These are phyloP conservation scores for Aspergillus quadricinctus DNA, from an alignment of 2,329 filamentous ascomycete genomes.

Conservation along the genomic window DNA sequence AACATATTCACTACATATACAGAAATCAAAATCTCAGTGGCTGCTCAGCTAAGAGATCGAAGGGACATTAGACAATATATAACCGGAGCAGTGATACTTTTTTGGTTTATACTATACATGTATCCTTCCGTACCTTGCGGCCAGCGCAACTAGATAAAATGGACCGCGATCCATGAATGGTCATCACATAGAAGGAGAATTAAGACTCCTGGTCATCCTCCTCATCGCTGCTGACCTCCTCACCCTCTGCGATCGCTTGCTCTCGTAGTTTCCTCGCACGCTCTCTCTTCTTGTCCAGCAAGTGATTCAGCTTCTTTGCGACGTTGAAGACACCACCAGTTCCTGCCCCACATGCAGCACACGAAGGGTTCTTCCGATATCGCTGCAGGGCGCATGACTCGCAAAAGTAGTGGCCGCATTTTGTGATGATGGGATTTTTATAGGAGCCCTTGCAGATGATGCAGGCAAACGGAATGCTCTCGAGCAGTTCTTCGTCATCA, in stretches of 20 bases:
- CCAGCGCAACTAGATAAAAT: not conserved
- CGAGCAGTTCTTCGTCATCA: conserved; percentile 67
- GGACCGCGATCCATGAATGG: not conserved
- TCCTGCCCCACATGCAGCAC: conserved; percentile 77
- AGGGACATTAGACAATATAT: not conserved
- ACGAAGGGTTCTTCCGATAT: conserved; percentile 81
- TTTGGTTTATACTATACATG: not conserved
- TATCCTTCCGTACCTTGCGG: not conserved
- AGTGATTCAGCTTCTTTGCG: conserved; percentile 74
- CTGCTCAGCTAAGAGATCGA: not conserved
- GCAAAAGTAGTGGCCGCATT: conserved; percentile 95
- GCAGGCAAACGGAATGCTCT: conserved; percentile 85
- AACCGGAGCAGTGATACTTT: not conserved
- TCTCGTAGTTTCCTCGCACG: conserved; percentile 52
- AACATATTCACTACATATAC: too few relatives aligned
- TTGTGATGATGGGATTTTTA: conserved; percentile 75
- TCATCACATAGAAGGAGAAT: not conserved
- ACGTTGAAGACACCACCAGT: conserved; percentile 88
- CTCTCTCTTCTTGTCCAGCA: conserved; percentile 68
- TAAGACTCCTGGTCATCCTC: conserved; percentile 28
- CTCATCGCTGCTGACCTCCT: conserved; percentile 48
- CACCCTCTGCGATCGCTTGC: conserved; percentile 50
- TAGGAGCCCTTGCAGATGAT: conserved; percentile 79
- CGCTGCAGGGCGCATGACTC: conserved; percentile 80
- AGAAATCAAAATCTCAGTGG: too few relatives aligned